Base-by-base conservation (phyloP, 306 rosid species). In the Crotalaria pallida region DNA sequence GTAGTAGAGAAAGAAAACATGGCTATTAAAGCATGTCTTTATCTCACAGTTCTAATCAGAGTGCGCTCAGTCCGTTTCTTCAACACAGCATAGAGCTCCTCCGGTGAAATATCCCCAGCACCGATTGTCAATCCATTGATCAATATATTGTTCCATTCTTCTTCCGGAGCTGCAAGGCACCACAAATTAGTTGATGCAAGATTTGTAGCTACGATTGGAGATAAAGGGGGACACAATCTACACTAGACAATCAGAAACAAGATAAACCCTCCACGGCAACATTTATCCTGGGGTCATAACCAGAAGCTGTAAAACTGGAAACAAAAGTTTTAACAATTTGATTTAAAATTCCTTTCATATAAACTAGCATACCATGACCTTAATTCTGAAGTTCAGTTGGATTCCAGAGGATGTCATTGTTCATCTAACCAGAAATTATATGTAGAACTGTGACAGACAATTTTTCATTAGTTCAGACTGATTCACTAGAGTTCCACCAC, bases 31-130 rank as follows among this genome's bases (percentile, higher is more conserved):
- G 52, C 41, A 43, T 58, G 49, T 71, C 6, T 24, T 48, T 72
- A 69, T 73, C 96, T 86, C 81, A 90, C 98, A 1, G 96, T 93
- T 88, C 97, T 80, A 48, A 93, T 93, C 76, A 93, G 82, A 82
- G 84, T 84, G 72, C 97, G 92, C 79, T 90, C 97, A 62, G 76
- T 80, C 77, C 97, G 87, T 84, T 93, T 93, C 82, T 85, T 90
- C n/a, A 85, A n/a, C 61, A 84, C 94, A 17, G 85, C 81, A 45
- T 65, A 61, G 66, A 93, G 77, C 65, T 88, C 98, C 36, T 85
- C 87, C 0, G 90, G 94, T 11, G 87, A 78, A 77, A 87, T 62
- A 29, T 87, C 87, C 64, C 97, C 96, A 34, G 82, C 80, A 44
- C 97, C 94, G 56, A 90, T 51, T 16, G 89, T 87, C 76, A 93